Evolutionary conservation across 768 basidiomycete species (phyloP), one percentile per base, ranked within the genome.

Genomic region (Amanita exitialis): DNA sequence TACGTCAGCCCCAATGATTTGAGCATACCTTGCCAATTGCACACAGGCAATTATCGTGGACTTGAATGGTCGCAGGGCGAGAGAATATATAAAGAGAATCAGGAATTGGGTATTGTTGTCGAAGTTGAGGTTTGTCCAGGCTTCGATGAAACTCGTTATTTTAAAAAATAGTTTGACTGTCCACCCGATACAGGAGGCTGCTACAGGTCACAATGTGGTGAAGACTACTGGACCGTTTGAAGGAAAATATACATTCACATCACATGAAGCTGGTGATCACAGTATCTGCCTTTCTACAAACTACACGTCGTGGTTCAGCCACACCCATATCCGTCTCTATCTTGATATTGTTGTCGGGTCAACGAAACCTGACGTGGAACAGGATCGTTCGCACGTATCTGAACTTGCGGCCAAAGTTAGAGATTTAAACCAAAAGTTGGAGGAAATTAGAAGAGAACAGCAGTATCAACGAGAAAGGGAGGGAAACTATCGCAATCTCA

Each of bases 401-500:
- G 83, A 88, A 58, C 70, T 94, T 32, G 85, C 90, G 0, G 62
- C 76, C 44, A 91, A 90, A 66, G 75, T 99, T 50, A 83, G 90
- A 23, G 96, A 98, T 60, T 73, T 99, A 54, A 99, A 98, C 68
- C 77, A 82, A 61, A 95, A 92, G 66, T 74, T 99, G 44, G 90
- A 89, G 65, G 92, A 95, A 59, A 86, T 98, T 50, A 77, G 91
- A 42, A 75, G 92, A 21, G 96, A 98, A 68, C 96, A 99, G 69
- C 90, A 94, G 67, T 99, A 97, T 63, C 95, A 98, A 71, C 77
- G 96, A 38, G 95, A 99, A 69, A 74, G 96, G 57, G 96, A 99
- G 68, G 75, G 88, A 9, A 85, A 89, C 58, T 99, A 87, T 63
- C 73, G 96, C 35, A 72, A 92, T 67, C 66, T 97, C 55, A 93